A percentile compares a stretch with the other conserved stretches of the same genome.
These are phyloP conservation scores for Boletellus ananas DNA, from an alignment of 768 basidiomycete genomes.

Conservation along the genomic window DNA sequence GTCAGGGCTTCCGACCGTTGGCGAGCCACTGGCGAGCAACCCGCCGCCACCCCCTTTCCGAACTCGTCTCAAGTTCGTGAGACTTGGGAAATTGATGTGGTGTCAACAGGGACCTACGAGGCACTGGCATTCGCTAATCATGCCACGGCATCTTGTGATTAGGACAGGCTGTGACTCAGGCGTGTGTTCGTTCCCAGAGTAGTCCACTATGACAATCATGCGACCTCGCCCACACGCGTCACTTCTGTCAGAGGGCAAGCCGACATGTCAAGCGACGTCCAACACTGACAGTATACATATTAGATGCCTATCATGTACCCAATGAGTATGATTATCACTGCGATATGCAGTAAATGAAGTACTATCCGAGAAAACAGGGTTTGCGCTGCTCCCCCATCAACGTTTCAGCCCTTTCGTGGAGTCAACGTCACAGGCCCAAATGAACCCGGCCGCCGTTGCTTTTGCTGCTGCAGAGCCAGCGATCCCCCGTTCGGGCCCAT, in stretches of 20 bases:
- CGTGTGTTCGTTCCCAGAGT: not conserved
- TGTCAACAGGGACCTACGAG: too few relatives aligned
- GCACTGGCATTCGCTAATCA: too few relatives aligned
- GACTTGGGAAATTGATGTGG: not conserved
- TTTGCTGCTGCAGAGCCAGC: conserved; percentile 34
- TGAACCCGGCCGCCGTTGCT: conserved; percentile 36
- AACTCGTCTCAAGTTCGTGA: not conserved
- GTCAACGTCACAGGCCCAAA: conserved; percentile 35
- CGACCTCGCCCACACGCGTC: too few relatives aligned
- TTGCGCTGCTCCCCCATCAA: not conserved
- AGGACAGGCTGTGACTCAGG: too few relatives aligned
- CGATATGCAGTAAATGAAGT: not conserved
- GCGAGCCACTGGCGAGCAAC: too few relatives aligned
- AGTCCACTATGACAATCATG: not conserved
- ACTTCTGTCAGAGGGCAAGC: too few relatives aligned
- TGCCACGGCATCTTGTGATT: not conserved
- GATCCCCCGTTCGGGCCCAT: conserved; percentile 8
- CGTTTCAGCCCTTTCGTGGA: conserved; percentile 28
- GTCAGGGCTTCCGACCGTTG: not conserved
- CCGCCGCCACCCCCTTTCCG: not conserved
- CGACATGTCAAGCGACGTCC: too few relatives aligned
- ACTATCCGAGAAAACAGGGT: not conserved
- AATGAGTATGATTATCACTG: too few relatives aligned
- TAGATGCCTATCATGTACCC: too few relatives aligned
- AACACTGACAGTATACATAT: too few relatives aligned